A percentile compares a stretch with the other conserved stretches of the same genome.
These are phyloP conservation scores for Euptelea pleiosperma DNA, from an alignment of 164 flowering plant genomes.

Conservation along the genomic window DNA sequence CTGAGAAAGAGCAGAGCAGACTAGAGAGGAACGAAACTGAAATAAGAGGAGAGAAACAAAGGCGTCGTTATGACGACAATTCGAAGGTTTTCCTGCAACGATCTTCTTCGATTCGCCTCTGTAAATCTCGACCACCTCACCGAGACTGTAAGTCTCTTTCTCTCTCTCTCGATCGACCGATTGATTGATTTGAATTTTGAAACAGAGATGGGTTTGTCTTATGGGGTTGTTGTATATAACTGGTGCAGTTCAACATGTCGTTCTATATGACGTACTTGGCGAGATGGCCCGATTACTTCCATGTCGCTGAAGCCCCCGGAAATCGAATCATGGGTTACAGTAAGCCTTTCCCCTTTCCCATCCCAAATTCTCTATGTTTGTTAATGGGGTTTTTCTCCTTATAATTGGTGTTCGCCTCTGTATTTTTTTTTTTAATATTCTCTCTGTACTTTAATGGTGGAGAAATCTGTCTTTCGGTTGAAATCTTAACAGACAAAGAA, in stretches of 20 bases:
- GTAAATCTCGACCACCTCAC: conserved; percentile 90
- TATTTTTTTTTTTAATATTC: neutral
- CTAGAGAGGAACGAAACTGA: conserved; percentile 11
- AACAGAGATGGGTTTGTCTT: neutral
- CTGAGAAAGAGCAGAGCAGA: conserved; percentile 13
- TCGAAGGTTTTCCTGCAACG: conserved; percentile 85
- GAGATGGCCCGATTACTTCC: conserved; percentile 95
- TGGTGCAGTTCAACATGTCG: conserved; percentile 87
- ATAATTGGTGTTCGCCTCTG: neutral
- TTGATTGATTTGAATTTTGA: neutral
- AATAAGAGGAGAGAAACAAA: conserved; percentile 4
- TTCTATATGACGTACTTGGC: conserved; percentile 96
- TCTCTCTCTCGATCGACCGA: neutral
- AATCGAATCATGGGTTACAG: conserved; percentile 91
- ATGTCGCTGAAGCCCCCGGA: conserved; percentile 89
- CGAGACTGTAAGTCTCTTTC: conserved; percentile 53
- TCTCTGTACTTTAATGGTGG: too few species aligned
- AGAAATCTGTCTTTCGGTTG: too few species aligned
- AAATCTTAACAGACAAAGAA: too few species aligned
- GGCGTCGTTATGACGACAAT: conserved; percentile 63
- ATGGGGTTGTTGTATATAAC: neutral
- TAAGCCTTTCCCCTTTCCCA: conserved; percentile 15
- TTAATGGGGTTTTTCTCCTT: neutral
- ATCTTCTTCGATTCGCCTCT: conserved; percentile 79
- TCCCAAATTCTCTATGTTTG: neutral